phyloP scores from a whole-genome alignment of 1,139 yeast genomes.

The Magnusiomyces magnusii region DNA sequence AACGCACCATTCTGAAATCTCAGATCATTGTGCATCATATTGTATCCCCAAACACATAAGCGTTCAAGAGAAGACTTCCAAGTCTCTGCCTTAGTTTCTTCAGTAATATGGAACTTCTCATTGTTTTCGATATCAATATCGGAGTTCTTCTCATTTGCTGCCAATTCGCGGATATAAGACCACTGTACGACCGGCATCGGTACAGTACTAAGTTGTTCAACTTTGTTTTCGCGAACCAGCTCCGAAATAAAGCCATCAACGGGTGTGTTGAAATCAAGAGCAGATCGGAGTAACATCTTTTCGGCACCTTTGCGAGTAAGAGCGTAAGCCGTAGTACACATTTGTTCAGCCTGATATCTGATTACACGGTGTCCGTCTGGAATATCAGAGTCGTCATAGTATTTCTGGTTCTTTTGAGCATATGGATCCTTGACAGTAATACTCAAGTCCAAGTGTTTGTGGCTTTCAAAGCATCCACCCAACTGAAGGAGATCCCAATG shows the following conservation, averaged over 20 bases:
- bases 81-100: background rate
- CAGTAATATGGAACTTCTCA: background rate
- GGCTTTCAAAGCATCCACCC: conserved; percentile 7
- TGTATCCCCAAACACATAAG: background rate
- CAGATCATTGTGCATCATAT: background rate
- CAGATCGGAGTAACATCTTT: conserved; percentile 3
- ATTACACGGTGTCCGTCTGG: background rate
- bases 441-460: background rate
- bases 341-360: background rate
- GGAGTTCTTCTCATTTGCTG: background rate
- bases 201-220: background rate
- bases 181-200: background rate
- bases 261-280: conserved; percentile 4
- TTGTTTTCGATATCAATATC: background rate
- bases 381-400: background rate
- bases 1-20: background rate
- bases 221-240: background rate
- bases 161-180: background rate
- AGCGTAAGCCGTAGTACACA: conserved; percentile 10
- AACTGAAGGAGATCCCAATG: conserved; percentile 13
- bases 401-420: background rate
- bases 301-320: conserved; percentile 6
- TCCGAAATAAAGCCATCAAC: conserved; percentile 5
- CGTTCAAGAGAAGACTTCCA: background rate
- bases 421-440: background rate